phyloP scores from a whole-genome alignment of 495 filamentous ascomycete genomes.

The Neurospora hispaniola region DNA sequence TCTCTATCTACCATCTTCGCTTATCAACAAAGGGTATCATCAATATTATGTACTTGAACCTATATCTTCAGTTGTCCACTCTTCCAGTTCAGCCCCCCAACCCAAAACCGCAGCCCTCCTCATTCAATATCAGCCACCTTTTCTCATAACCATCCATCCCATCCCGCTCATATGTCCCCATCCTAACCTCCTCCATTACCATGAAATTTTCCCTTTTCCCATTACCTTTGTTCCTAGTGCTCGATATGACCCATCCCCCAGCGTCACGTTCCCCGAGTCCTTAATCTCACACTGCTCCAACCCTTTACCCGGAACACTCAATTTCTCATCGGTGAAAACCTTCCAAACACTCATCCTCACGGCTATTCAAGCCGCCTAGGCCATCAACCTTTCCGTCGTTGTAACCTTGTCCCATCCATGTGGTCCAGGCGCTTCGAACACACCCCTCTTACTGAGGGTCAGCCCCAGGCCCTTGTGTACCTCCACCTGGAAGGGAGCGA shows the following conservation, averaged over 20 bases:
- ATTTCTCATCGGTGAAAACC: not conserved
- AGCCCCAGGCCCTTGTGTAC: constrained; percentile 78
- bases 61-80: not conserved
- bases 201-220: not conserved
- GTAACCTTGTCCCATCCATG: constrained; percentile 35
- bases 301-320: not conserved
- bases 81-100: not conserved
- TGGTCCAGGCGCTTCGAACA: constrained; percentile 63
- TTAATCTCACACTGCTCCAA: not conserved
- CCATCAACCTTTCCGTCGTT: constrained; percentile 15
- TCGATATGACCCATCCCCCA: not conserved
- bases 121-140: not conserved
- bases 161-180: not conserved
- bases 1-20: not conserved
- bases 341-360: not conserved
- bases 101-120: not conserved
- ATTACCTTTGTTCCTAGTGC: not conserved
- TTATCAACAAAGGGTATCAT: constrained; percentile 1
- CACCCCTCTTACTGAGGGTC: constrained; percentile 58
- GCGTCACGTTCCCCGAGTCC: not conserved
- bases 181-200: not conserved
- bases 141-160: not conserved
- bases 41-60: not conserved
- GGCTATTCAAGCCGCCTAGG: constrained; percentile 3
- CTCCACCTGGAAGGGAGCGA: constrained; percentile 83